Conservation (phyloP, 1,139 yeast genomes). For the Lodderomyces theae region DNA sequence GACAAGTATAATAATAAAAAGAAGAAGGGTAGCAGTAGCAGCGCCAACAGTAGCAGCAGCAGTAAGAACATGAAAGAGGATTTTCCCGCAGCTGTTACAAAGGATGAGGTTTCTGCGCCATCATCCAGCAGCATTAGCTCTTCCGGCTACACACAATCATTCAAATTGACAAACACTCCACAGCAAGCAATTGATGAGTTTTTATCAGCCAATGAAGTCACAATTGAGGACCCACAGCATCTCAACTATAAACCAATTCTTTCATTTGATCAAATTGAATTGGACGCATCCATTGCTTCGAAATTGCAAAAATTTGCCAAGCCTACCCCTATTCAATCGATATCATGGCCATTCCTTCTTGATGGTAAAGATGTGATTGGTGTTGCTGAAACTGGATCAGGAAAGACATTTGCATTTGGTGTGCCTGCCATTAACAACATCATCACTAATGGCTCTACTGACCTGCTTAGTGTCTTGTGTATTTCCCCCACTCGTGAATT, state of each 20-base stretch:
- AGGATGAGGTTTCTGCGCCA: constrained; percentile 27
- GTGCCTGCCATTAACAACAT: constrained; percentile 91
- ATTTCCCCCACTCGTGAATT: constrained; percentile 97
- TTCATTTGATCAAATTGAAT: constrained; percentile 58
- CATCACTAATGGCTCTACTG: constrained; percentile 32
- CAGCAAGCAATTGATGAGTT: constrained; percentile 61
- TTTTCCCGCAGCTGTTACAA: constrained; percentile 10
- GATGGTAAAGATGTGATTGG: constrained; percentile 87
- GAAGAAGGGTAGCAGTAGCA: constrained; percentile 39
- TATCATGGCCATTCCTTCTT: constrained; percentile 90
- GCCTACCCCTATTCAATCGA: constrained; percentile 98
- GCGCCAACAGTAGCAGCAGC: too few species aligned
- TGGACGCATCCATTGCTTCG: constrained; percentile 54
- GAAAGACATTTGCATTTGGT: constrained; percentile 96
- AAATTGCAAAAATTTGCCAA: constrained; percentile 69
- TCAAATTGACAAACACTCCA: constrained; percentile 31
- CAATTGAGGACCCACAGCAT: constrained; percentile 67
- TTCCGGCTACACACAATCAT: constrained; percentile 28
- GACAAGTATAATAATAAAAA: constrained; percentile 47
- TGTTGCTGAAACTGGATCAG: constrained; percentile 98
- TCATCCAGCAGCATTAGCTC: not conserved
- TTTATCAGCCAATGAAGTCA: constrained; percentile 68
- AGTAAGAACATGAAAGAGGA: too few species aligned
- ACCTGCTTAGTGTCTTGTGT: constrained; percentile 71
- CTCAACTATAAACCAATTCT: constrained; percentile 64